Evolutionary conservation across 768 basidiomycete species (phyloP).

Genomic region (Leccinum truebloodii): DNA sequence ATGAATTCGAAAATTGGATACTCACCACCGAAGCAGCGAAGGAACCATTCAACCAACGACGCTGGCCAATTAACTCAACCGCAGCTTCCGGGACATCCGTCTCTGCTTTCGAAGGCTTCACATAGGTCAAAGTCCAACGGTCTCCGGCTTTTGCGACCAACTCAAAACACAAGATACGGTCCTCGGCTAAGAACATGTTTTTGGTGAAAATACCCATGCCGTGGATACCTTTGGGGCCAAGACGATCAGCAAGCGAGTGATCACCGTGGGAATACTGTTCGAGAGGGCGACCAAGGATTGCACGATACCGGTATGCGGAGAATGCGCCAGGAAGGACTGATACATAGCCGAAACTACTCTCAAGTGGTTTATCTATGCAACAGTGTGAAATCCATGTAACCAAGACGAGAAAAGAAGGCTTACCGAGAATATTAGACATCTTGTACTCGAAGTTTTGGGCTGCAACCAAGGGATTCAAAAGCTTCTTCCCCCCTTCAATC

Average conservation of each 20-base stretch:
- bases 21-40: slow-evolving; percentile 89
- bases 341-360: slow-evolving; percentile 95
- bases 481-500: slow-evolving; percentile 90
- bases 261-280: slow-evolving; percentile 90
- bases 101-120: slow-evolving; percentile 95
- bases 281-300: slow-evolving; percentile 84
- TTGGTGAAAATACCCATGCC: slow-evolving; percentile 98
- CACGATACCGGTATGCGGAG: slow-evolving; percentile 92
- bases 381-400: slow-evolving; percentile 11
- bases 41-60: slow-evolving; percentile 93
- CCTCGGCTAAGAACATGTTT: slow-evolving; percentile 90
- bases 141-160: slow-evolving; percentile 88
- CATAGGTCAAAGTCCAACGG: slow-evolving; percentile 85
- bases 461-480: slow-evolving; percentile 89
- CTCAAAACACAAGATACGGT: slow-evolving; percentile 97
- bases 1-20: slow-evolving; percentile 14
- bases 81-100: slow-evolving; percentile 96
- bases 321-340: slow-evolving; percentile 96
- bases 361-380: slow-evolving; percentile 82
- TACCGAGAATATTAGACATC: slow-evolving; percentile 95
- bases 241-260: slow-evolving; percentile 85
- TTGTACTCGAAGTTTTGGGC: slow-evolving; percentile 99
- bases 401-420: slow-evolving; percentile 14
- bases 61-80: slow-evolving; percentile 91
- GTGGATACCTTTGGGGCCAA: slow-evolving; percentile 91